These are phyloP conservation scores for Amanita phalloides DNA, from an alignment of 768 basidiomycete species.

Conservation along the genomic window DNA sequence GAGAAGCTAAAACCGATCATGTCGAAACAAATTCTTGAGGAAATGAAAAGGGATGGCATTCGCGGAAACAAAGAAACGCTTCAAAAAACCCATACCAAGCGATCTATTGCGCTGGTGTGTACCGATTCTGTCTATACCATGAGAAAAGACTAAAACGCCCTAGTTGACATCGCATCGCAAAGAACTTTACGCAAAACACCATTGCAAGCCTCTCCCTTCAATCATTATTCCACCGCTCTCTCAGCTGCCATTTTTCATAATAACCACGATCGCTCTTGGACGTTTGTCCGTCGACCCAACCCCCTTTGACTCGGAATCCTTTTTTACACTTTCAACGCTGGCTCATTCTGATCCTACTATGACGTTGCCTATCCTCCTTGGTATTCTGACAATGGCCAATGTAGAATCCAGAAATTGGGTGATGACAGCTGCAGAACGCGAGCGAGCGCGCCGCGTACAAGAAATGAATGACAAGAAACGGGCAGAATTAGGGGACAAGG, in stretches of 20 bases:
- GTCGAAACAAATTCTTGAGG: slow-evolving; percentile 29
- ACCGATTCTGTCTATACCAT: neutral
- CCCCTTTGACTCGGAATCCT: slow-evolving; percentile 68
- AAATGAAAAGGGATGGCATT: slow-evolving; percentile 47
- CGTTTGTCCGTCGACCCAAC: slow-evolving; percentile 46
- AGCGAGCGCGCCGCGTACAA: slow-evolving; percentile 36
- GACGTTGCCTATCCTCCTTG: slow-evolving; percentile 58
- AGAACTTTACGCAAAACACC: slow-evolving; percentile 48
- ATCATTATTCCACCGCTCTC: slow-evolving; percentile 50
- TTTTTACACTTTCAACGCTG: slow-evolving; percentile 62
- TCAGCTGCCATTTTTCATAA: slow-evolving; percentile 66
- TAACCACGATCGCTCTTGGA: slow-evolving; percentile 48
- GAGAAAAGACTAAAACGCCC: slow-evolving; percentile 1
- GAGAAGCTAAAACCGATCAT: slow-evolving; percentile 35
- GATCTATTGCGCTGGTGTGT: slow-evolving; percentile 37
- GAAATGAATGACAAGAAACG: slow-evolving; percentile 36
- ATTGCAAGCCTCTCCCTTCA: slow-evolving; percentile 45
- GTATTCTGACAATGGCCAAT: slow-evolving; percentile 67
- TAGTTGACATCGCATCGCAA: slow-evolving; percentile 46
- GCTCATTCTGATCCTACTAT: slow-evolving; percentile 63
- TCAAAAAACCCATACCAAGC: slow-evolving; percentile 33
- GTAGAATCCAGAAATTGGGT: slow-evolving; percentile 74
- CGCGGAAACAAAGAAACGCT: slow-evolving; percentile 44
- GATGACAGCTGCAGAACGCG: slow-evolving; percentile 44
- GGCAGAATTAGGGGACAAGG: slow-evolving; percentile 33